phyloP scores from a whole-genome alignment of 352 stramenopile species.

The Globisporangium alternatum region DNA sequence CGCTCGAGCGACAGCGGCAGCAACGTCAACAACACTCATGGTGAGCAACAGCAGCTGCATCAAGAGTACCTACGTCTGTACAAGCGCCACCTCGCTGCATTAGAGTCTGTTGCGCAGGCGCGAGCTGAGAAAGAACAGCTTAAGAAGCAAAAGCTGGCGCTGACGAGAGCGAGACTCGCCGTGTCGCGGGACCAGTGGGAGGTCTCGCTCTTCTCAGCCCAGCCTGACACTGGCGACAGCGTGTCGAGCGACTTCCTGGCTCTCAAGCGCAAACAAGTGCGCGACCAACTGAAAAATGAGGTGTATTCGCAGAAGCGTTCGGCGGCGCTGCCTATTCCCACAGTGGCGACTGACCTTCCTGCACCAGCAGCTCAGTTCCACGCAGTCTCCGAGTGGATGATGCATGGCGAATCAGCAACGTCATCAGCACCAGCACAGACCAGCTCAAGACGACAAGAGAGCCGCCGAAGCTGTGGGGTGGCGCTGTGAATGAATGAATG shows the following conservation, averaged over 20 bases:
- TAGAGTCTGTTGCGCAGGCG: not conserved
- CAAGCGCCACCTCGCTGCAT: not conserved
- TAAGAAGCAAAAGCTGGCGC: not conserved
- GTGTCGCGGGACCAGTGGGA: not conserved
- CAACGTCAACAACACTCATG: too few species aligned
- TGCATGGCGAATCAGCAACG: not conserved
- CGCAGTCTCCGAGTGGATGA: not conserved
- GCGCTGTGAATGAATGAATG: too few species aligned
- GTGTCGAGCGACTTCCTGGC: not conserved
- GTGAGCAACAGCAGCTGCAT: not conserved
- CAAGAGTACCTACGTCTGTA: not conserved
- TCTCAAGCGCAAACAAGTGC: not conserved
- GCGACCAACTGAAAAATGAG: not conserved
- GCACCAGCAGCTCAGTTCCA: not conserved
- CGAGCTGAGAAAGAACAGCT: not conserved
- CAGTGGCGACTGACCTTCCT: not conserved
- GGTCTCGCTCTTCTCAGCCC: not conserved
- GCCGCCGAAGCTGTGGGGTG: too few species aligned
- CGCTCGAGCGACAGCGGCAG: not conserved
- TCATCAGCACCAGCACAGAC: too few species aligned
- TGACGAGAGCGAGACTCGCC: not conserved
- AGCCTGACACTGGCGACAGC: not conserved
- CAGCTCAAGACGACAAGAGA: too few species aligned
- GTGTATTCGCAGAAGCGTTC: not conserved
- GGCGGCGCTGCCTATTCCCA: not conserved